Conservation (phyloP, 2,329 filamentous ascomycete genomes). For the Cladosporium sp. region DNA sequence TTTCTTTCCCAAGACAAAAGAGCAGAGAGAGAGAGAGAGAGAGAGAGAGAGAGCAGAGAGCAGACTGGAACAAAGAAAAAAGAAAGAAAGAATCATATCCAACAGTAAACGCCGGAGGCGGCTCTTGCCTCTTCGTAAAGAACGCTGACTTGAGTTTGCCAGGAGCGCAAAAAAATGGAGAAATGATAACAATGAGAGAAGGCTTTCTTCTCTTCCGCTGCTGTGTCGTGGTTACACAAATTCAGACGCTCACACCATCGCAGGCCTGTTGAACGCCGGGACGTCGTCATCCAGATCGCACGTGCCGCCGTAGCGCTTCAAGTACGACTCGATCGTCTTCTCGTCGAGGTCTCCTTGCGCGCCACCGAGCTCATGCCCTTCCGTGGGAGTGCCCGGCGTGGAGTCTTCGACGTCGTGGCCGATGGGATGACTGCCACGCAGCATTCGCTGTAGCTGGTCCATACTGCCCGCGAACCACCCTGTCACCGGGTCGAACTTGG, state of each 20-base stretch:
- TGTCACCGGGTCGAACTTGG: slow-evolving; percentile 31
- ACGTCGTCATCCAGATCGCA: slow-evolving; percentile 6
- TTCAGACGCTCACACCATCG: slow-evolving; percentile 9
- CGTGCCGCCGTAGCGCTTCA: slow-evolving; percentile 15
- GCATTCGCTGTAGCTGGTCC: slow-evolving; percentile 30
- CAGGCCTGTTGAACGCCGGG: slow-evolving; percentile 1
- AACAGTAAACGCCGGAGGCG: neutral
- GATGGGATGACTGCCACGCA: slow-evolving; percentile 9
- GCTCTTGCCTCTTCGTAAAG: neutral
- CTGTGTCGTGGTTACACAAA: neutral
- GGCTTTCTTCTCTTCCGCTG: neutral
- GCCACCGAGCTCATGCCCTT: neutral
- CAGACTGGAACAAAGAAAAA: neutral
- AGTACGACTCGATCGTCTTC: slow-evolving; percentile 15
- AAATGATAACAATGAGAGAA: neutral
- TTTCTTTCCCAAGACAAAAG: neutral
- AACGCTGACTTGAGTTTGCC: neutral
- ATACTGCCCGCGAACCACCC: slow-evolving; percentile 38
- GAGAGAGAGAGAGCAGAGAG: neutral
- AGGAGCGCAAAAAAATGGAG: neutral
- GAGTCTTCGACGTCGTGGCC: neutral
- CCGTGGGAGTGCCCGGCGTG: slow-evolving; percentile 8
- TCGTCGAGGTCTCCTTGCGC: slow-evolving; percentile 4
- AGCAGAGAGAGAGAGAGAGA: neutral
- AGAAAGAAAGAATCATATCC: neutral